phyloP scores from a whole-genome alignment of 345 rosid species.

The Moricandia moricandioides region DNA sequence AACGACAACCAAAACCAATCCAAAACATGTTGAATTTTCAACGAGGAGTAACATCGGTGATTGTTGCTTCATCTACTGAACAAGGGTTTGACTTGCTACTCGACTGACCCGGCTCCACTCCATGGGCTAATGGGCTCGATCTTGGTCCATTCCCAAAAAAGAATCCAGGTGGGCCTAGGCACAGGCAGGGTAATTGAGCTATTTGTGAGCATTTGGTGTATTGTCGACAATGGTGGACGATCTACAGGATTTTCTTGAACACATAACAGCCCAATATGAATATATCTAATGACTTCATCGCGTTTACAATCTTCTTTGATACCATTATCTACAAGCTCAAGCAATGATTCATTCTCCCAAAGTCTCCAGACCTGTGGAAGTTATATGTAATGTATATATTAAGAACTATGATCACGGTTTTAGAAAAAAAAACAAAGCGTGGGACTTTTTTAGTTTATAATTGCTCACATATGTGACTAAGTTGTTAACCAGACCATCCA shows the following conservation, averaged over 20 bases:
- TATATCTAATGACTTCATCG: background rate
- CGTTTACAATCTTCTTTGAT: background rate
- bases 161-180: background rate
- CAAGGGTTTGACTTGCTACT: background rate
- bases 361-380: constrained; percentile 1
- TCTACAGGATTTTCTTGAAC: constrained; percentile 1
- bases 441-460: background rate
- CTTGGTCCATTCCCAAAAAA: background rate
- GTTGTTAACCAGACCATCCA: background rate
- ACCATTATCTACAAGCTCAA: background rate
- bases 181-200: background rate
- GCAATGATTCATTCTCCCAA: background rate
- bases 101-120: background rate
- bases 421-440: background rate
- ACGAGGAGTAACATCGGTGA: constrained; percentile 5
- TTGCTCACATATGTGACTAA: background rate
- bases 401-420: background rate
- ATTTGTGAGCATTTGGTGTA: background rate
- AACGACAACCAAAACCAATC: background rate
- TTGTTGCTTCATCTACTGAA: background rate
- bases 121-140: background rate
- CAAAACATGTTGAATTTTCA: background rate
- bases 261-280: background rate
- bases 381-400: background rate
- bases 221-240: constrained; percentile 1